Evolutionary conservation across 2,329 filamentous ascomycete genomes (phyloP).

Genomic region (Talaromyces marneffei): DNA sequence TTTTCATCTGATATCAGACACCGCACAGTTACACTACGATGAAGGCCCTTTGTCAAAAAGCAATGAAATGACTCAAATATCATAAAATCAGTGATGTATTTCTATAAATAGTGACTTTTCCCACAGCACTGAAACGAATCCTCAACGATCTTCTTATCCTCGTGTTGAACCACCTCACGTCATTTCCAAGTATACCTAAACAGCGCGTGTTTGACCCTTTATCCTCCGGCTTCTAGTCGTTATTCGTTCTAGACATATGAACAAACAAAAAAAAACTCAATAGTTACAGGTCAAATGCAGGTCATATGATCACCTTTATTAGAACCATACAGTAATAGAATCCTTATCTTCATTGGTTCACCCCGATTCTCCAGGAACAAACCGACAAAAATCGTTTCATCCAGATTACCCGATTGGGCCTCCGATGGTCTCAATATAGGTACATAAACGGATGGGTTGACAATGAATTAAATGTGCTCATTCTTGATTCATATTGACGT

Average conservation of each 20-base stretch:
- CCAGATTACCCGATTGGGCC: neutral
- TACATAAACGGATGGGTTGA: neutral
- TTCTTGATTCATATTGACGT: neutral
- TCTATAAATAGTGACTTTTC: neutral
- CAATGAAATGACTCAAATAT: neutral
- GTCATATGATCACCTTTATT: neutral
- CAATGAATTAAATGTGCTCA: neutral
- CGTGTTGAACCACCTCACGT: neutral
- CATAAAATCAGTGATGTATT: neutral
- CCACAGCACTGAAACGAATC: neutral
- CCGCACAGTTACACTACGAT: neutral
- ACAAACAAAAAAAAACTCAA: neutral
- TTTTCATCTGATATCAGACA: neutral
- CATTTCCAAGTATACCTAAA: neutral
- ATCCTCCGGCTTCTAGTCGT: neutral
- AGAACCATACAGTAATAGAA: neutral
- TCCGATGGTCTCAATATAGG: neutral
- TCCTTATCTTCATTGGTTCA: neutral
- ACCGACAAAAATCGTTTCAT: neutral
- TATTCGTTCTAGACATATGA: neutral
- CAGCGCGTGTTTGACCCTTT: neutral
- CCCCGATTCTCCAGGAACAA: neutral
- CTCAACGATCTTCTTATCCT: neutral
- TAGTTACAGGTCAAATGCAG: neutral
- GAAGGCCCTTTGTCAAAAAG: neutral